Evolutionary conservation across 805 yeast genomes (phyloP), one percentile per base, ranked within the genome.

Genomic region (Komagataella populi): DNA sequence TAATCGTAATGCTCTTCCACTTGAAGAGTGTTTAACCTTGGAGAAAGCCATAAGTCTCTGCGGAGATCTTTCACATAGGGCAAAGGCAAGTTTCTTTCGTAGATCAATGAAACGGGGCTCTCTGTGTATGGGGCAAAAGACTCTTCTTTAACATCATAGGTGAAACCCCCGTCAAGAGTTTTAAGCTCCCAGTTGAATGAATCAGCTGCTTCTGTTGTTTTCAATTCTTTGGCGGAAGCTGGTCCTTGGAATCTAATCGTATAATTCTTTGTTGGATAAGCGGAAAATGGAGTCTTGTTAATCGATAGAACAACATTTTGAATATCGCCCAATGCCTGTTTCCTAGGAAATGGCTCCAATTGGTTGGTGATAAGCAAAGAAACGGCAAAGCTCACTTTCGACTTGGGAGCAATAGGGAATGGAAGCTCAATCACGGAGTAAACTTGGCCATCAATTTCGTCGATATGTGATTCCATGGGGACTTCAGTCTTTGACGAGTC

Each of bases 11-110:
- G 81, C 63, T 93, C 98, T 62, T 89, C 96, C 55, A 88, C 72
- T 63, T 87, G 77, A 53, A 84, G 61, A 50, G 86, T 66, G 58
- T 80, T 63, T 56, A 88, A 78, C 87, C 88, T 76, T 56, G 89
- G 96, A 2, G 96, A 91, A 50, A 90, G 71, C 97, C 98, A 91
- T 50, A 86, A 65, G 48, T 84, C 85, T 62, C 97, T 78, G 53
- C 77, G 71, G 54, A 88, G 72, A 53, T 70, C 72, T 55, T 74
- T 71, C 22, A 81, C 85, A 55, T 76, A 74, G 17, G 81, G 68
- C 52, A 88, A 60, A 12, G 97, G 95, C 20, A 66, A 58, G 57
- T 81, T 80, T 65, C 78, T 87, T 52, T 76, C 78, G 68, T 77
- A 90, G 44, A 78, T 66, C 43, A 89, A 63, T 2, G 77, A 73